These are phyloP conservation scores for Corchorus olitorius DNA, from an alignment of 345 rosid species.

Conservation along the genomic window DNA sequence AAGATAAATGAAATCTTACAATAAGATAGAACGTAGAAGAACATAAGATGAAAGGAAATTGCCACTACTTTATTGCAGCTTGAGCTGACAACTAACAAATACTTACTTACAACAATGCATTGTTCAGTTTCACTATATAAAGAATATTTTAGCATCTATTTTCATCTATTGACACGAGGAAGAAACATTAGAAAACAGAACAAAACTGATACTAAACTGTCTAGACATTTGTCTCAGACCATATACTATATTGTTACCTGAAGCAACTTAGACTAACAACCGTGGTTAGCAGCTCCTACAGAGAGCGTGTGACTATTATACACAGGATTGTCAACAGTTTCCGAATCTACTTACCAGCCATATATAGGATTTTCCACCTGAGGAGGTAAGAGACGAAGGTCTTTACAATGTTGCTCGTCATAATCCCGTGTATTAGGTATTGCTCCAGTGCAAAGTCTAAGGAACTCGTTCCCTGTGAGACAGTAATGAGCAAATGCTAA, in stretches of 20 bases:
- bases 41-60: not conserved
- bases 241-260: not conserved
- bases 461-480: conserved; percentile 85
- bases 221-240: not conserved
- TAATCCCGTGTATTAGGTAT: conserved; percentile 82
- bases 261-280: conserved; percentile 12
- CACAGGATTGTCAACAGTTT: not conserved
- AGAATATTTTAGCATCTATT: conserved; percentile 13
- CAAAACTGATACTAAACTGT: conserved; percentile 23
- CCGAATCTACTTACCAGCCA: conserved; percentile 53
- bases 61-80: not conserved
- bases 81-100: not conserved
- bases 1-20: not conserved
- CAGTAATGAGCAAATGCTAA: conserved; percentile 87
- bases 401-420: conserved; percentile 81
- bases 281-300: conserved; percentile 21
- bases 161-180: conserved; percentile 9
- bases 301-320: conserved; percentile 16
- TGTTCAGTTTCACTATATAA: not conserved
- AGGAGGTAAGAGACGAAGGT: conserved; percentile 81
- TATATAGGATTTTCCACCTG: conserved; percentile 80
- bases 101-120: conserved; percentile 5
- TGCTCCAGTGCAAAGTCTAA: conserved; percentile 82
- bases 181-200: not conserved
- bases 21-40: not conserved